Evolutionary conservation across 2,329 filamentous ascomycete species (phyloP).

Genomic region (Penicillium sp.): DNA sequence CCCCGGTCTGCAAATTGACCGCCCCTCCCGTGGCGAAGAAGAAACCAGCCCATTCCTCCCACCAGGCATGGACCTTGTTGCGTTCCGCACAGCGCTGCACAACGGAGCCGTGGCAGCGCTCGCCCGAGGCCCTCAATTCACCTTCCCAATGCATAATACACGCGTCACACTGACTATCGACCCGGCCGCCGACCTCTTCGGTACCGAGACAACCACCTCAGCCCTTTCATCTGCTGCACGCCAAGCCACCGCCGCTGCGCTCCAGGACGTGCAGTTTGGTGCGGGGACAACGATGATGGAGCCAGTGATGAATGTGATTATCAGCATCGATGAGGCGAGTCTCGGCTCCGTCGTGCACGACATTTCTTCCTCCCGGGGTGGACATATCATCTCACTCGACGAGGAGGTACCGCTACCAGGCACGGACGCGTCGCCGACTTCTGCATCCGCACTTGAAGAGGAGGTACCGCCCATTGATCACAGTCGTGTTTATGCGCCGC

Average conservation of each 20-base stretch:
- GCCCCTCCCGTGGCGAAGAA: conserved; percentile 37
- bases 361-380: conserved; percentile 69
- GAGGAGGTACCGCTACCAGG: conserved; percentile 41
- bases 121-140: conserved; percentile 76
- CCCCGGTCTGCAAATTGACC: conserved; percentile 46
- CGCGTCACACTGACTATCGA: conserved; percentile 69
- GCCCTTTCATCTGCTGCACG: conserved; percentile 66
- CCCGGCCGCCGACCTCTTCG: conserved; percentile 61
- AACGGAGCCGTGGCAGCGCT: conserved; percentile 82
- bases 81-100: conserved; percentile 57
- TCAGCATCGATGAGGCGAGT: conserved; percentile 77
- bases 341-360: conserved; percentile 82
- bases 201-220: conserved; percentile 63
- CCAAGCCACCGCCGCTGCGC: conserved; percentile 65
- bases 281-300: conserved; percentile 69
- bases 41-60: conserved; percentile 51
- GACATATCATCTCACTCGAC: conserved; percentile 69
- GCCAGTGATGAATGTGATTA: conserved; percentile 86
- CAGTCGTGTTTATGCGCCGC: conserved; percentile 76
- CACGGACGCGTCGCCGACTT: conserved; percentile 21
- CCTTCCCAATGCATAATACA: conserved; percentile 75
- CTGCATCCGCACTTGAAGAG: conserved; percentile 20
- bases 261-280: conserved; percentile 53
- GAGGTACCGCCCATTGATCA: conserved; percentile 59
- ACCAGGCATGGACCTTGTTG: conserved; percentile 50